Percentiles rank a stretch among this genome's conserved stretches.
phyloP scores from a whole-genome alignment of 2,329 filamentous ascomycete genomes.

The Gnomoniopsis sp. region DNA sequence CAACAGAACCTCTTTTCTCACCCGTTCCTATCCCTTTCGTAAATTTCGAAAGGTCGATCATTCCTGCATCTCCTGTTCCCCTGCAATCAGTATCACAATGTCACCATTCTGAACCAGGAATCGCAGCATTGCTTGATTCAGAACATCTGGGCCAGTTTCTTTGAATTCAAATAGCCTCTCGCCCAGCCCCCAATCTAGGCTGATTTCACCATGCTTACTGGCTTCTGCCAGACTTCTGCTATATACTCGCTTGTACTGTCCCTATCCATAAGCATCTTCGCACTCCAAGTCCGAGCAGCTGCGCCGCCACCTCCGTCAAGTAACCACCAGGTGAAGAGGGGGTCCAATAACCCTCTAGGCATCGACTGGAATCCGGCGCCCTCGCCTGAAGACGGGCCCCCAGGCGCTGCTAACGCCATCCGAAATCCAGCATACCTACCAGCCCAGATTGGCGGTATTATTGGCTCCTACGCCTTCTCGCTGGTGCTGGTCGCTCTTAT shows the following conservation, averaged over 20 bases:
- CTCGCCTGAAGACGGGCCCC: slow-evolving; percentile 57
- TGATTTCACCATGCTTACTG: slow-evolving; percentile 15
- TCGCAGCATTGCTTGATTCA: slow-evolving; percentile 19
- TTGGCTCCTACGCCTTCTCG: slow-evolving; percentile 77
- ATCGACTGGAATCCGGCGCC: slow-evolving; percentile 57
- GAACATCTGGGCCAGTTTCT: slow-evolving; percentile 3
- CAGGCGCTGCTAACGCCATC: slow-evolving; percentile 54
- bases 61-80: slow-evolving; percentile 33
- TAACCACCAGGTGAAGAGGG: neutral
- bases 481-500: slow-evolving; percentile 69
- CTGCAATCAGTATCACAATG: slow-evolving; percentile 46
- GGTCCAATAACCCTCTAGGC: slow-evolving; percentile 33
- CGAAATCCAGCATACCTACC: slow-evolving; percentile 66
- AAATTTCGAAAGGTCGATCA: slow-evolving; percentile 22
- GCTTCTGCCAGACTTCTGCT: neutral
- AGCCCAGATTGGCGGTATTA: slow-evolving; percentile 77
- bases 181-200: slow-evolving; percentile 6
- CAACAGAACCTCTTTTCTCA: slow-evolving; percentile 25
- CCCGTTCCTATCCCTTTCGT: neutral
- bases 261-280: slow-evolving; percentile 13
- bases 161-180: slow-evolving; percentile 13
- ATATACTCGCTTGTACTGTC: slow-evolving; percentile 3
- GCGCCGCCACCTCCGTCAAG: slow-evolving; percentile 22
- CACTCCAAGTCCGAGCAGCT: slow-evolving; percentile 25
- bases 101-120: slow-evolving; percentile 43